Percentiles rank a stretch among this genome's conserved stretches.
Conservation (phyloP, 768 basidiomycete species). For the Psilocybe azurescens region DNA sequence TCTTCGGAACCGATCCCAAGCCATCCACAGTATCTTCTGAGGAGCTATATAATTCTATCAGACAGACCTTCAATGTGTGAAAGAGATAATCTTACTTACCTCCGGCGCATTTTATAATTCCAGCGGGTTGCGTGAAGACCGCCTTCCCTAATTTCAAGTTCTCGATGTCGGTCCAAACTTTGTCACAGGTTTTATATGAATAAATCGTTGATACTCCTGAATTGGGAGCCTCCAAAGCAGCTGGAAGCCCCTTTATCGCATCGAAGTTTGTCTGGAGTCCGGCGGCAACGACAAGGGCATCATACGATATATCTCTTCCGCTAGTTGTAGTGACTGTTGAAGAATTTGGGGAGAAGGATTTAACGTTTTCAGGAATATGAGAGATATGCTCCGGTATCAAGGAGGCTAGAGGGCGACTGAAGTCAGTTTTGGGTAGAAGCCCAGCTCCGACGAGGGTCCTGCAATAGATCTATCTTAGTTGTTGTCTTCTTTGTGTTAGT, state of each 20-base stretch:
- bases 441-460: conserved; percentile 97
- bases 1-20: conserved; percentile 79
- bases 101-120: conserved; percentile 93
- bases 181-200: conserved; percentile 88
- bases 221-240: conserved; percentile 76
- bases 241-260: conserved; percentile 70
- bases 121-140: conserved; percentile 94
- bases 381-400: conserved; percentile 79
- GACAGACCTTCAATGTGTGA: conserved; percentile 5
- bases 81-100: conserved; percentile 51
- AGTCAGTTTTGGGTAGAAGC: conserved; percentile 70
- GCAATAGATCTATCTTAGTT: conserved; percentile 10
- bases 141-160: conserved; percentile 78
- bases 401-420: conserved; percentile 65
- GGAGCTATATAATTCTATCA: conserved; percentile 52
- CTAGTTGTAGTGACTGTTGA: conserved; percentile 77
- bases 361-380: conserved; percentile 73
- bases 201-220: conserved; percentile 94
- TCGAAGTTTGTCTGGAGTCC: conserved; percentile 90
- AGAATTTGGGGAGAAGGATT: conserved; percentile 73
- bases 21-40: conserved; percentile 98
- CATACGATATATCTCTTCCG: conserved; percentile 78
- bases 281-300: conserved; percentile 86
- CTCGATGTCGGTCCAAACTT: conserved; percentile 85
- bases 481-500: not conserved